Evolutionary conservation across 305 asterid genomes (phyloP).

Genomic region (Solanum aculeatissimum): DNA sequence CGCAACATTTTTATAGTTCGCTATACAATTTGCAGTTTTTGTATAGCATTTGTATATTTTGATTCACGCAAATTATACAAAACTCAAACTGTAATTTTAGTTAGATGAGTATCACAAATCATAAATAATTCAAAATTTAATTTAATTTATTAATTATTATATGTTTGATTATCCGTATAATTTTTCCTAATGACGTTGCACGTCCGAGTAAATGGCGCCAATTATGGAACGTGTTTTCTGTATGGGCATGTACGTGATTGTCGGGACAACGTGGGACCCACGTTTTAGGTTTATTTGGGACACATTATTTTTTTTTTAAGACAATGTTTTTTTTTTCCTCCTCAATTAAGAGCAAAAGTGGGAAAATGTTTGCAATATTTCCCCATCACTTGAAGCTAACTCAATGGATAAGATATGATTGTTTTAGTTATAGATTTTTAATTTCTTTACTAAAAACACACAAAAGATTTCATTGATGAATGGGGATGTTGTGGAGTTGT

Average conservation of each 20-base stretch:
- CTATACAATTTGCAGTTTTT: too few relatives aligned
- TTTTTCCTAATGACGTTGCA: background rate
- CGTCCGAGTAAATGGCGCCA: constrained; percentile 1
- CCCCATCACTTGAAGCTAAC: background rate
- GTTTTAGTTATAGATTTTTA: background rate
- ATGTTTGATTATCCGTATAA: too few relatives aligned
- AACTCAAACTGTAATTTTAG: too few relatives aligned
- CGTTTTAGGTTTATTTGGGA: background rate
- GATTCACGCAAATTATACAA: too few relatives aligned
- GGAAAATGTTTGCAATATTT: background rate
- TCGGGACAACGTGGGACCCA: constrained; percentile 3
- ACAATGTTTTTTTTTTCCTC: background rate
- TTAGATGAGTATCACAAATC: rapidly evolving
- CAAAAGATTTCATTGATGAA: background rate
- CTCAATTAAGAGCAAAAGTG: background rate
- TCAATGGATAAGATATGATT: background rate
- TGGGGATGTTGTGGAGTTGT: background rate
- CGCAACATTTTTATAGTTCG: too few relatives aligned
- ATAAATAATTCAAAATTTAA: too few relatives aligned
- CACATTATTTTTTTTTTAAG: background rate
- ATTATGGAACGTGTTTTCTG: constrained; percentile 10
- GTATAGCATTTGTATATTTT: too few relatives aligned
- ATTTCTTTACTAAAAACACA: background rate
- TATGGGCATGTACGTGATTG: constrained; percentile 12
- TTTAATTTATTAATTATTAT: too few relatives aligned